phyloP scores from a whole-genome alignment of 169 alveolate species.

The Theileria luwenshuni region DNA sequence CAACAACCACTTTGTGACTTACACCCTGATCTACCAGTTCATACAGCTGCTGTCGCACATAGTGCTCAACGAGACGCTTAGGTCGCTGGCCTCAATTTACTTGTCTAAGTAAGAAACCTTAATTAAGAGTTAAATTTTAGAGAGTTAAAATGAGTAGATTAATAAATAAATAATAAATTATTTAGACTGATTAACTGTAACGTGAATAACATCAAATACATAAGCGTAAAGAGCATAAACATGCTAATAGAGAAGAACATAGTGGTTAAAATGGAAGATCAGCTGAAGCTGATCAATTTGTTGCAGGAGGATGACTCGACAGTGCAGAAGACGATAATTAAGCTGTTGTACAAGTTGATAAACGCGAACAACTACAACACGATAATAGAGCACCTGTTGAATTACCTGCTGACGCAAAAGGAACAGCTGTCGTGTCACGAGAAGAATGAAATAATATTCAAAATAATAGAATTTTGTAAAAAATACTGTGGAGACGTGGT shows the following conservation, averaged over 20 bases:
- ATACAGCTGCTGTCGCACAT: slow-evolving; percentile 89
- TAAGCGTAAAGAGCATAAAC: slow-evolving; percentile 21
- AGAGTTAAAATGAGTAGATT: slow-evolving; percentile 72
- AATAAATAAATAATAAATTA: slow-evolving; percentile 88
- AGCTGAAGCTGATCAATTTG: slow-evolving; percentile 87
- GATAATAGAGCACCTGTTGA: neutral
- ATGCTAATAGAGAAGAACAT: neutral
- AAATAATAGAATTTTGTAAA: no score
- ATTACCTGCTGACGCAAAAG: neutral
- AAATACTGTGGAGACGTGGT: no score
- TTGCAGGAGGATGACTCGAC: slow-evolving; percentile 92
- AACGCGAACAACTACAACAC: neutral
- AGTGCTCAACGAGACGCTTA: slow-evolving; percentile 83
- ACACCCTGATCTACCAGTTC: slow-evolving; percentile 92
- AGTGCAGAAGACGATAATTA: slow-evolving; percentile 86
- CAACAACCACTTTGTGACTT: slow-evolving; percentile 72
- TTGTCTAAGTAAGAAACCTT: no score
- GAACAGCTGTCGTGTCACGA: no score
- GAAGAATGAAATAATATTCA: no score
- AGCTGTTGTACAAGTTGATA: neutral
- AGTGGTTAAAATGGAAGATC: slow-evolving; percentile 80
- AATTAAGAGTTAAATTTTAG: no score
- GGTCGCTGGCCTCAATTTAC: no score
- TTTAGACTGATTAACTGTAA: slow-evolving; percentile 90
- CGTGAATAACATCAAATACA: slow-evolving; percentile 86